Evolutionary conservation across 805 yeast genomes (phyloP), one percentile per base, ranked within the genome.

Genomic region (Myxozyma lipomycoides): DNA sequence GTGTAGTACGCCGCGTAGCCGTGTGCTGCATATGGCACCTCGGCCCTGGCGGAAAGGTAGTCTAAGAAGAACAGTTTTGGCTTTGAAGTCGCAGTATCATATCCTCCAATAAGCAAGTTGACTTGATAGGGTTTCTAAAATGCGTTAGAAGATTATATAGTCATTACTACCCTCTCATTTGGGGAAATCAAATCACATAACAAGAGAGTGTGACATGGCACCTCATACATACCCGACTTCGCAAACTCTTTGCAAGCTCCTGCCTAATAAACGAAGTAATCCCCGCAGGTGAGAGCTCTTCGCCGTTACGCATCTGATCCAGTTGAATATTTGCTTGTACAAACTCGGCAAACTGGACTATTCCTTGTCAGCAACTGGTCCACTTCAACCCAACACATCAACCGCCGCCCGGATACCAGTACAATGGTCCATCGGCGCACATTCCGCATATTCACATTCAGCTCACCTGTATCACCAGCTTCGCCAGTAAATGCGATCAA

Each of bases 1-100:
- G 95, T 82, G 68, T 93, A 93, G 70, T 91, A 93, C 1, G 95
- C 95, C n/a, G 98, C 95, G 65, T 93, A 93, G 10, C 98, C 98
- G 67, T 93, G 98, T 1, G 98, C 98, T 17, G 95, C 96, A 66
- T 93, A 93, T 15, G 98, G 98, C 52, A 93, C 75, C 54, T 83
- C 87, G 15, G 83, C 95, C 59, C 83, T 81, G 2, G 98, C 86
- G 5, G 98, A 98, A 59, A 93, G 73, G 68, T 93, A 93, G 67
- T 93, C 98, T 60, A 93, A 85, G 83, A 91, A 88, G 64, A 85
- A 83, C 62, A 93, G 75, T 45, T 78, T 73, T 36, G 97, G 88
- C 52, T 71, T 73, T 37, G 74, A 68, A 5, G 73, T 74, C 56
- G 76, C 78, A 15, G 71, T 68, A 63, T 88, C 91, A 66, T 75